These are phyloP conservation scores for Tulasnella sp. DNA, from an alignment of 768 basidiomycete species.

Conservation along the genomic window DNA sequence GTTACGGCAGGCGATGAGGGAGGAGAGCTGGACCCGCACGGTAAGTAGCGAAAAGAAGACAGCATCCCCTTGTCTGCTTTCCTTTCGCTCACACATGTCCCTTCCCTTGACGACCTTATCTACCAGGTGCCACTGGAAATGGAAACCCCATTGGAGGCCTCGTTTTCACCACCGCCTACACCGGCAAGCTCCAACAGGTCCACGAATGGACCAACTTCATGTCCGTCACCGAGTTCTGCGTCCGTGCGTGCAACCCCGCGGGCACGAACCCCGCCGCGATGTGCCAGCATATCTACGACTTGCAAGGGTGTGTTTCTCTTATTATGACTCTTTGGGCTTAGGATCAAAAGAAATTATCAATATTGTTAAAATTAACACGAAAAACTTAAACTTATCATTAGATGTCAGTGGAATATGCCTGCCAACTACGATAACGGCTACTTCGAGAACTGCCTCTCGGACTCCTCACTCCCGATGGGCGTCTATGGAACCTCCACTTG, in stretches of 20 bases:
- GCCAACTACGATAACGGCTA: constrained; percentile 32
- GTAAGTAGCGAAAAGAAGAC: constrained; percentile 46
- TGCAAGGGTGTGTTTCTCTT: neutral
- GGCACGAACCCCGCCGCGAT: constrained; percentile 38
- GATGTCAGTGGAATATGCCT: constrained; percentile 30
- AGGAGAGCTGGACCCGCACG: constrained; percentile 58
- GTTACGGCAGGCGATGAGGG: constrained; percentile 52
- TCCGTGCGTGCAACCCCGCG: constrained; percentile 51
- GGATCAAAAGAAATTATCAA: no score
- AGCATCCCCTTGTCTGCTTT: constrained; percentile 24
- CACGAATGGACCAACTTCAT: constrained; percentile 52
- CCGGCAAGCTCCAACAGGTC: constrained; percentile 38
- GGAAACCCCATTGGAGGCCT: constrained; percentile 55
- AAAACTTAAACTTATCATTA: neutral
- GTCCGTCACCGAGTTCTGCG: constrained; percentile 43
- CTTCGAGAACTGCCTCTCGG: constrained; percentile 33
- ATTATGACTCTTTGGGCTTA: neutral
- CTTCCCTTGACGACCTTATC: neutral
- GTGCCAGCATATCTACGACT: constrained; percentile 51
- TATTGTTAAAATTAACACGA: no score
- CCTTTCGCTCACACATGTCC: neutral
- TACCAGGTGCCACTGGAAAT: constrained; percentile 20
- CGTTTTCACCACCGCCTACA: constrained; percentile 65
- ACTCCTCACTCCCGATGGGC: constrained; percentile 42
- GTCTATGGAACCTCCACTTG: constrained; percentile 59